Evolutionary conservation across 257 asterid genomes (phyloP).

Genomic region (Cynanchum wilfordii): DNA sequence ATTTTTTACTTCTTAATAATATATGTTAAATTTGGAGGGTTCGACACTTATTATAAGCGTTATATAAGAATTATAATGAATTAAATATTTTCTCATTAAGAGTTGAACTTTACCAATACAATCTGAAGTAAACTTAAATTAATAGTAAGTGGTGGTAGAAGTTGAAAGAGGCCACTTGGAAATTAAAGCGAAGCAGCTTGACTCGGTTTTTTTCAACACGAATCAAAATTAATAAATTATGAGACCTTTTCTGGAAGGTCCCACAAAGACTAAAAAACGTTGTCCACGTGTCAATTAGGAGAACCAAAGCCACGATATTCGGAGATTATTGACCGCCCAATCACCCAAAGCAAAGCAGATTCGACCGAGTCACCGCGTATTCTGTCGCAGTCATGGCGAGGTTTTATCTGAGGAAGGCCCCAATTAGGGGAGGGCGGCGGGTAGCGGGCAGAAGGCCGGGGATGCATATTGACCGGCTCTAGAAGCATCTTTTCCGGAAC

Average conservation of each 20-base stretch:
- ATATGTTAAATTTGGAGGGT: too few relatives aligned
- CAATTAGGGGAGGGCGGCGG: too few relatives aligned
- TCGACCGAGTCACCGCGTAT: conserved; percentile 30
- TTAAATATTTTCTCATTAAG: too few relatives aligned
- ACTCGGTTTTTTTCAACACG: background rate
- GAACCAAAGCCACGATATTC: background rate
- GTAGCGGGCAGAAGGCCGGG: background rate
- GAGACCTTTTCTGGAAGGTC: background rate
- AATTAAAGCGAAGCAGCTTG: background rate
- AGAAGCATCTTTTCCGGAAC: background rate
- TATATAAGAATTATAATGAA: too few relatives aligned
- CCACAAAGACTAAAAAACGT: background rate
- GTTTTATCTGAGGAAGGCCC: background rate
- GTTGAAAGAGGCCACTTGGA: background rate
- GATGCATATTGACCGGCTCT: background rate
- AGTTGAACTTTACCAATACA: too few relatives aligned
- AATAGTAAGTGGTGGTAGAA: too few relatives aligned
- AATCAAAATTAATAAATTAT: too few relatives aligned
- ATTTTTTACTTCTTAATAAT: too few relatives aligned
- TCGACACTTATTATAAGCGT: too few relatives aligned
- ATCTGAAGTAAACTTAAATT: too few relatives aligned
- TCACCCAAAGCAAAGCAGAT: background rate
- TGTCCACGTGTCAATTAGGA: background rate
- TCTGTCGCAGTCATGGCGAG: background rate
- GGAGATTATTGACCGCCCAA: background rate